Conservation (phyloP, 257 asterid genomes). For the Gentiana dahurica region DNA sequence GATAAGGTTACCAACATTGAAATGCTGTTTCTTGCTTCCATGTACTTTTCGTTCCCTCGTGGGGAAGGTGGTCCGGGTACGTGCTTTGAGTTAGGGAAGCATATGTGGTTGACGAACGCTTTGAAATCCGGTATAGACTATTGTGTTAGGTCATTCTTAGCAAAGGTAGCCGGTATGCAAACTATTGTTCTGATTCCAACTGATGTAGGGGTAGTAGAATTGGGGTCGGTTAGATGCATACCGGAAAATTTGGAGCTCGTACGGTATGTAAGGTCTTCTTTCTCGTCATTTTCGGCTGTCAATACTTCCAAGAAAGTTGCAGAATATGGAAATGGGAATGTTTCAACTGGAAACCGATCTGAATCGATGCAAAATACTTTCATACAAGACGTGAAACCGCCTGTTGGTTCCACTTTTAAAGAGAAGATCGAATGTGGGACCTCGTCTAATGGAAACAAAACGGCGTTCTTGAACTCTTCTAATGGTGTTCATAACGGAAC, state of each 20-base stretch:
- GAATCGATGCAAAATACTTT: no score
- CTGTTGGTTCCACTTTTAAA: no score
- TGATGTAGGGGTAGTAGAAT: conserved; percentile 79
- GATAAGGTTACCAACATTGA: conserved; percentile 93
- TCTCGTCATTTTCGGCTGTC: conserved; percentile 40
- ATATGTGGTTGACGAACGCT: conserved; percentile 52
- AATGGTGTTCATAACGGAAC: conserved; percentile 36
- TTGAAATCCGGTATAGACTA: conserved; percentile 38
- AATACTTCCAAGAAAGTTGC: conserved; percentile 35
- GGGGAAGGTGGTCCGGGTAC: conserved; percentile 90
- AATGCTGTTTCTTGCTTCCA: conserved; percentile 91
- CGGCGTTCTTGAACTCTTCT: conserved; percentile 16
- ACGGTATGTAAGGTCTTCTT: conserved; percentile 41
- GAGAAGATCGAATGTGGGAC: no score
- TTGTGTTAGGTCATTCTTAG: conserved; percentile 74
- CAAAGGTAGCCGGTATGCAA: conserved; percentile 78
- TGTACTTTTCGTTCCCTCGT: conserved; percentile 80
- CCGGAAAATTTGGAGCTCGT: conserved; percentile 56
- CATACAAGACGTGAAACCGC: no score
- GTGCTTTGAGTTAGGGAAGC: conserved; percentile 57
- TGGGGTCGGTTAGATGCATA: conserved; percentile 71
- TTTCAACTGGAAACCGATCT: no score
- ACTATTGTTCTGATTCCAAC: conserved; percentile 84
- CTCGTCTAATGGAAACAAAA: conserved; percentile 21
- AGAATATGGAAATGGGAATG: no score